These are phyloP conservation scores for Podaxis mareebaensis DNA, from an alignment of 768 basidiomycete species.

Conservation along the genomic window DNA sequence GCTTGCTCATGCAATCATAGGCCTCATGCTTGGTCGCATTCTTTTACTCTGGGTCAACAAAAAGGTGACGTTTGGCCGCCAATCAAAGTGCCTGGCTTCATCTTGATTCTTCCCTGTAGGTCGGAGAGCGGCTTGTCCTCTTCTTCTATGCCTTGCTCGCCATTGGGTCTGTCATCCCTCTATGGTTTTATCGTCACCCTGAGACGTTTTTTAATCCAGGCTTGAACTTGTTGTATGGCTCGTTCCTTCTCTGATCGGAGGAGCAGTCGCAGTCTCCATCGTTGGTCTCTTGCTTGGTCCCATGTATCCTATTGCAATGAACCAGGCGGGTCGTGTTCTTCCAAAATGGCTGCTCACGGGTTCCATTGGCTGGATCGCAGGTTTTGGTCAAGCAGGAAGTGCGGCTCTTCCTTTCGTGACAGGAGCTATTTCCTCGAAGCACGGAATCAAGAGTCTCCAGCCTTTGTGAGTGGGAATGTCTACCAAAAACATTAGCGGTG, in stretches of 20 bases:
- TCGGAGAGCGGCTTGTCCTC: slow-evolving; percentile 56
- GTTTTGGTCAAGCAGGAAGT: slow-evolving; percentile 70
- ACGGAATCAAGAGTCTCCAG: slow-evolving; percentile 61
- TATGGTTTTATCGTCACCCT: not conserved
- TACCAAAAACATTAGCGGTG: not conserved
- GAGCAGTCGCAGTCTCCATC: slow-evolving; percentile 63
- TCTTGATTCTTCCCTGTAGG: slow-evolving; percentile 25
- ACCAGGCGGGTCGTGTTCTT: slow-evolving; percentile 64
- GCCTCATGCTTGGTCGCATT: slow-evolving; percentile 58
- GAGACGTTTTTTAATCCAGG: slow-evolving; percentile 27
- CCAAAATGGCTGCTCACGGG: slow-evolving; percentile 70
- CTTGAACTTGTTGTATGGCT: slow-evolving; percentile 72
- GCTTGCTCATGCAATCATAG: slow-evolving; percentile 27
- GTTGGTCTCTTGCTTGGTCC: slow-evolving; percentile 74
- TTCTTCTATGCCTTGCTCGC: slow-evolving; percentile 53
- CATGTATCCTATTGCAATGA: slow-evolving; percentile 75
- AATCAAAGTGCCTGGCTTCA: not conserved
- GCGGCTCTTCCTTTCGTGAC: slow-evolving; percentile 75
- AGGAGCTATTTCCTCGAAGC: slow-evolving; percentile 62
- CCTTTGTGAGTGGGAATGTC: slow-evolving; percentile 49
- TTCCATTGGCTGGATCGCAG: slow-evolving; percentile 69
- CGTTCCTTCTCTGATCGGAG: slow-evolving; percentile 62
- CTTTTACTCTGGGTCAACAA: slow-evolving; percentile 56
- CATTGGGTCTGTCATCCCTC: slow-evolving; percentile 40
- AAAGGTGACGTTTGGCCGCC: slow-evolving; percentile 32